A percentile compares a stretch with the other conserved stretches of the same genome.
These are phyloP conservation scores for Fusarium fujikuroi DNA, from an alignment of 2,329 filamentous ascomycete genomes.

Conservation along the genomic window DNA sequence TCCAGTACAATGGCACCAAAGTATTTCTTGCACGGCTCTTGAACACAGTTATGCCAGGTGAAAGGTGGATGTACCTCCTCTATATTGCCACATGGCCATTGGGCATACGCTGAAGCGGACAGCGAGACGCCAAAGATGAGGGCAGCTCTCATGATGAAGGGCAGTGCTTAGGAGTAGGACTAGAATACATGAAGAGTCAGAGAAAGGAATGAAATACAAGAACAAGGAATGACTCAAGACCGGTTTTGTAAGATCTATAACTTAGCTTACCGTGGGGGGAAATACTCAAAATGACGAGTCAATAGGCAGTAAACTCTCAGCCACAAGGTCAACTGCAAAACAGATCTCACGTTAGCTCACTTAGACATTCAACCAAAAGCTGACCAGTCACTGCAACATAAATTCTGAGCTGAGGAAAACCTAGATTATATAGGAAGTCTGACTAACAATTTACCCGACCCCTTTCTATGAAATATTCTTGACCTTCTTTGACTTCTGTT, in stretches of 20 bases:
- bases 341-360: neutral
- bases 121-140: neutral
- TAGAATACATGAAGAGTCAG: neutral
- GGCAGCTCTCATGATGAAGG: neutral
- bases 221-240: neutral
- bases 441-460: fast-evolving
- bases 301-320: neutral
- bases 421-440: neutral
- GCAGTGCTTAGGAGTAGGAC: neutral
- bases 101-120: neutral
- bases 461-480: neutral
- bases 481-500: fast-evolving
- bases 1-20: neutral
- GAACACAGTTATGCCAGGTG: neutral
- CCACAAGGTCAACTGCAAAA: neutral
- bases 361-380: neutral
- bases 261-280: neutral
- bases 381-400: neutral
- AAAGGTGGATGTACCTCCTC: neutral
- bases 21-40: neutral
- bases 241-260: too few species aligned
- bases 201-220: neutral
- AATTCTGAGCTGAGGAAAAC: too few species aligned
- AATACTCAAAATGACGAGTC: neutral
- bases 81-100: neutral